Base-by-base conservation (phyloP, 352 stramenopile species). In the Thraustochytrium sp. region DNA sequence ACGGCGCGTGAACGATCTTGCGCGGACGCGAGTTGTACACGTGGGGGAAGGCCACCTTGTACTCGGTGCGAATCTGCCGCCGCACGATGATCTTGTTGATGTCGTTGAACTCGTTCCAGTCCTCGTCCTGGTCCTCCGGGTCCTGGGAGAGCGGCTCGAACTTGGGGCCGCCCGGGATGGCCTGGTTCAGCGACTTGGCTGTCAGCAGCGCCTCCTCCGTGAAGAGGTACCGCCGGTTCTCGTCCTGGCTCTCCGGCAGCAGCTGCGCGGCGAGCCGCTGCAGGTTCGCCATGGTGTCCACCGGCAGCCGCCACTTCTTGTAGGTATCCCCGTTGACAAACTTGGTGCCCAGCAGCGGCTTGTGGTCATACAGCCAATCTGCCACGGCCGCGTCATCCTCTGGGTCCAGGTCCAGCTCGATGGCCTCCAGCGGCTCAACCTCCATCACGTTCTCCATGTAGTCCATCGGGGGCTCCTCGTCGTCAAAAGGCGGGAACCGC, bases 51-150 rank as follows among this genome's bases (percentile, higher is more conserved):
- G 96, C 96, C 85, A 99, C 97, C 76, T 96, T 95, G 89, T 99
- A 99, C 88, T 99, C 97, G 2, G 95, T 99, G 31, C 97, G 92
- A 86, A 99, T 99, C 84, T 97, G 95, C 87, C 98, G 92, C 4
- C 97, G 94, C 85, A 99, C 98, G 87, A 99, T 99, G 86, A 99
- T 99, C 89, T 99, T 99, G 89, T 98, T 98, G 87, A 99, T 98
- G 88, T 99, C 97, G 85, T 99, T 99, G 89, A 99, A 99, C 87
- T 99, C 97, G 90, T 99, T 99, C 97, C 97, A 99, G 89, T 99
- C 97, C 84, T 99, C 96, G 80, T 99, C 97, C 72, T 99, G 95
- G 61, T 98, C 94, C 76, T 98, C 95, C 26, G 87, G 86, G 88
- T 99, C 97, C n/a, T 95, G 92, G 86, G 97, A 99, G 23, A 99